Evolutionary conservation across 345 rosid genomes (phyloP).

Genomic region (Arabis alpina): DNA sequence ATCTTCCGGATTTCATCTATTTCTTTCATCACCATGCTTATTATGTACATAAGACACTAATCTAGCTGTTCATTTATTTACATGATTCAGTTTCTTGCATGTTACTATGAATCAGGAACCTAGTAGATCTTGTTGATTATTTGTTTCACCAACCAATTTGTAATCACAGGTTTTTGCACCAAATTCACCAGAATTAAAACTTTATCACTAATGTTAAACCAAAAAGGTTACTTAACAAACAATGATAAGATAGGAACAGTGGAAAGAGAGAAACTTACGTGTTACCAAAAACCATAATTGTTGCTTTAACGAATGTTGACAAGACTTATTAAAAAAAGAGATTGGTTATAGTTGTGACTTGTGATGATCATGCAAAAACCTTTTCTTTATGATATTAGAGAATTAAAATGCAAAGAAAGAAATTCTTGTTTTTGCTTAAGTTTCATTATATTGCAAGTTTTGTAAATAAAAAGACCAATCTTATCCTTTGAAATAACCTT

Average conservation of each 20-base stretch:
- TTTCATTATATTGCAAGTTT: conserved; percentile 29
- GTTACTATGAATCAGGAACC: conserved; percentile 3
- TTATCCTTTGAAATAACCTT: conserved; percentile 35
- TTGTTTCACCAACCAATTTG: conserved; percentile 26
- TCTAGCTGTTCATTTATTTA: conserved; percentile 25
- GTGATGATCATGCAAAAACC: conserved; percentile 41
- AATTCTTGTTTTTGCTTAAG: background rate
- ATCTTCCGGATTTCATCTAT: conserved; percentile 6
- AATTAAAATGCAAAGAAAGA: background rate
- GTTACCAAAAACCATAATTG: conserved; percentile 35
- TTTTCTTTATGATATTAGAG: background rate
- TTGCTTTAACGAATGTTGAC: conserved; percentile 31
- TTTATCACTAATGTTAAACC: conserved; percentile 28
- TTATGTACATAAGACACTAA: conserved; percentile 41
- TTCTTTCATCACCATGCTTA: conserved; percentile 4
- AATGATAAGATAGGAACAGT: conserved; percentile 32
- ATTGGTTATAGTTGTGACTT: conserved; percentile 30
- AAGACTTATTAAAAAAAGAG: conserved; percentile 36
- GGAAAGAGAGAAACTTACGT: conserved; percentile 5
- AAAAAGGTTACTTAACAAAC: conserved; percentile 39
- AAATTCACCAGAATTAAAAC: conserved; percentile 32
- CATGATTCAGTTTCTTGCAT: conserved; percentile 30
- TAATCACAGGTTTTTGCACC: conserved; percentile 33
- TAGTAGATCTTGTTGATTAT: conserved; percentile 8
- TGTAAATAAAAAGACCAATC: conserved; percentile 33